A percentile compares a stretch with the other conserved stretches of the same genome.
These are phyloP conservation scores for Hypoxylon subgilvum DNA, from an alignment of 495 filamentous ascomycete species.

Conservation along the genomic window DNA sequence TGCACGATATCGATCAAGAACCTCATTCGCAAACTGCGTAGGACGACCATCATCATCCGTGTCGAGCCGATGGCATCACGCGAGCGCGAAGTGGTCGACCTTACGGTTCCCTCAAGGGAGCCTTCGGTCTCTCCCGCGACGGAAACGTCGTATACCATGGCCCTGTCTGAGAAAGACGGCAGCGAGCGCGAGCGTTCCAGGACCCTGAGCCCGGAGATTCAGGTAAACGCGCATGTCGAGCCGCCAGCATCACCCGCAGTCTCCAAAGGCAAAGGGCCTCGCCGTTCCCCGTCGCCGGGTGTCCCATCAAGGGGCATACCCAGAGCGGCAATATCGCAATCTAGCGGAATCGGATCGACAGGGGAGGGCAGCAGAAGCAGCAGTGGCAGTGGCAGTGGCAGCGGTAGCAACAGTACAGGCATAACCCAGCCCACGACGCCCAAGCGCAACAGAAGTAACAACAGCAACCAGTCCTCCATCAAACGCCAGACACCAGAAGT, in stretches of 20 bases:
- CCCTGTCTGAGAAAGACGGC: background rate
- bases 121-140: background rate
- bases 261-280: conserved; percentile 8
- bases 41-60: conserved; percentile 16
- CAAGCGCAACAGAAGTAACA: background rate
- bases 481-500: background rate
- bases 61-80: background rate
- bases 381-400: conserved; percentile 1
- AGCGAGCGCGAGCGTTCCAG: background rate
- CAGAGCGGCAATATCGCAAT: background rate
- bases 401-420: background rate
- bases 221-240: background rate
- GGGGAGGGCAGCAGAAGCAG: background rate
- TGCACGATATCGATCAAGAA: conserved; percentile 15
- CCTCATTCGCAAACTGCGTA: conserved; percentile 19
- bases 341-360: background rate
- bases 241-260: background rate
- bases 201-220: conserved; percentile 3
- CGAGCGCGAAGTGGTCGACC: conserved; percentile 12
- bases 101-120: conserved; percentile 1
- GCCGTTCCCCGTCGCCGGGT: background rate
- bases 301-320: background rate
- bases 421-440: background rate
- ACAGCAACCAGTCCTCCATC: background rate
- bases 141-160: background rate